Conservation (phyloP, 345 rosid species). For the Salix caprea region DNA sequence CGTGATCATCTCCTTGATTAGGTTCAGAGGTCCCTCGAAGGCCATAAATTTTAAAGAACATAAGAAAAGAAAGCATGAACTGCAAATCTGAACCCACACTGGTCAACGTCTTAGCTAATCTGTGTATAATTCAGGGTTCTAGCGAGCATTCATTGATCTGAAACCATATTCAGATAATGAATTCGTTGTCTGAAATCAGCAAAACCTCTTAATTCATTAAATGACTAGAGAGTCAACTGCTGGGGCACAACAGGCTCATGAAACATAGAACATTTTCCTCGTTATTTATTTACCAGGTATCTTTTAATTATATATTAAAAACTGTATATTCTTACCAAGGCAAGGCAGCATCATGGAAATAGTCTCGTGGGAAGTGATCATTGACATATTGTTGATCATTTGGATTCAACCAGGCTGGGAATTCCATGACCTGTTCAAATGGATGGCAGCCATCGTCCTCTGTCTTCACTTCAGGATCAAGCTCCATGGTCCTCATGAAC, state of each 20-base stretch:
- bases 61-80: background rate
- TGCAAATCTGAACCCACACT: background rate
- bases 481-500: conserved; percentile 57
- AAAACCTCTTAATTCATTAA: background rate
- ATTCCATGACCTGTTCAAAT: conserved; percentile 71
- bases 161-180: background rate
- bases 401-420: conserved; percentile 77
- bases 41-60: background rate
- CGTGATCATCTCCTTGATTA: background rate
- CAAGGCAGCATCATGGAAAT: conserved; percentile 56
- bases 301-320: background rate
- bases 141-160: background rate
- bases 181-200: background rate
- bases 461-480: conserved; percentile 34
- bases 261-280: conserved; percentile 8
- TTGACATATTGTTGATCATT: conserved; percentile 57
- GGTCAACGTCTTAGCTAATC: background rate
- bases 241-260: background rate
- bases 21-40: background rate
- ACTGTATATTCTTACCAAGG: conserved; percentile 53
- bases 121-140: background rate
- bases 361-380: conserved; percentile 47
- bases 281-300: background rate
- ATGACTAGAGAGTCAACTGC: background rate
- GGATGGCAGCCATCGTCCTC: conserved; percentile 57